phyloP scores from a whole-genome alignment of 257 asterid species.

The Eucommia ulmoides region DNA sequence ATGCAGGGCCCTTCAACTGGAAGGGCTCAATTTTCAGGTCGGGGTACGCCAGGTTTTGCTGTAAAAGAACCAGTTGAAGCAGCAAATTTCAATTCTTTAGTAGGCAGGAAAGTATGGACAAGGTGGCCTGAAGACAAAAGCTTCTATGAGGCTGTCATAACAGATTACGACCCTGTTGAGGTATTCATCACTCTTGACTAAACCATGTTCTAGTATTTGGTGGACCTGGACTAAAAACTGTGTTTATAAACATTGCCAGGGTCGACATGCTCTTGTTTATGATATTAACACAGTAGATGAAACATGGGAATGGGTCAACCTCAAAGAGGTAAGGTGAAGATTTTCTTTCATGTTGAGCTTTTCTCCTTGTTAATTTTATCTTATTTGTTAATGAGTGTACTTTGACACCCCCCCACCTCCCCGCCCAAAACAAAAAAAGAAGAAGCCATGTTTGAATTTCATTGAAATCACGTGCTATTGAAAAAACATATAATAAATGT shows the following conservation, averaged over 20 bases:
- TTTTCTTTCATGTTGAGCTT: no score
- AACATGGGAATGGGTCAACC: conserved; percentile 68
- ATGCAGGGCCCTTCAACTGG: conserved; percentile 61
- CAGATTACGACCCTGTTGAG: conserved; percentile 51
- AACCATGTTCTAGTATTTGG: conserved; percentile 1
- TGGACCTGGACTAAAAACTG: conserved; percentile 10
- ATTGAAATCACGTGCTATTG: no score
- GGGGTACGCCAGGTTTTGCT: conserved; percentile 40
- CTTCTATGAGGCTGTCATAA: conserved; percentile 83
- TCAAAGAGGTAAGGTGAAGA: conserved; percentile 62
- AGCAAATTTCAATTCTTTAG: conserved; percentile 37
- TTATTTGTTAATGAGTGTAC: no score
- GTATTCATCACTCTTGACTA: conserved; percentile 22
- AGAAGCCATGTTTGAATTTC: no score
- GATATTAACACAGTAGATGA: conserved; percentile 42
- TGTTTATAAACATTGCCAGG: conserved; percentile 29
- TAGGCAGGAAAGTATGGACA: conserved; percentile 87
- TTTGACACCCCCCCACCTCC: no score
- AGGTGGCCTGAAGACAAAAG: conserved; percentile 97
- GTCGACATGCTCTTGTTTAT: conserved; percentile 62
- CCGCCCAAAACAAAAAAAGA: no score
- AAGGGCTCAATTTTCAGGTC: conserved; percentile 68
- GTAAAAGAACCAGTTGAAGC: conserved; percentile 49
- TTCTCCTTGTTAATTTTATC: no score
- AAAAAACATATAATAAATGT: no score